A percentile compares a stretch with the other conserved stretches of the same genome.
Evolutionary conservation across 192 early-diverging fungal species (phyloP).

Genomic region (Linnemannia exigua): DNA sequence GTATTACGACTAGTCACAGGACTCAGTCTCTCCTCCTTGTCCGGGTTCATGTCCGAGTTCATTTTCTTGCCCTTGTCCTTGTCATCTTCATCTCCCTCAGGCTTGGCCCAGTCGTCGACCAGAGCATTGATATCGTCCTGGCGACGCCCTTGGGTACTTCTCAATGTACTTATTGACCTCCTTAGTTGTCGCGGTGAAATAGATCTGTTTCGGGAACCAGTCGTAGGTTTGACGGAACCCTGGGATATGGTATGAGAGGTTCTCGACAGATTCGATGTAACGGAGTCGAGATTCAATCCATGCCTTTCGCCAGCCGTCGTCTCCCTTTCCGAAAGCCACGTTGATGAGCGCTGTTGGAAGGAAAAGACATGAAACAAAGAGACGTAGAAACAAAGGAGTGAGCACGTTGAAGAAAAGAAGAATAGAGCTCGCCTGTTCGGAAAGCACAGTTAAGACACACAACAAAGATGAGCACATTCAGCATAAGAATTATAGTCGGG

Average conservation of each 20-base stretch:
- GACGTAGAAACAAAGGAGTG: background rate
- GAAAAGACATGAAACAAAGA: background rate
- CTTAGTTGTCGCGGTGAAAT: conserved; percentile 11
- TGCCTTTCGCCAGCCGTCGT: conserved; percentile 22
- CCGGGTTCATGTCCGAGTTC: no score
- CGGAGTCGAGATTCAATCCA: conserved; percentile 21
- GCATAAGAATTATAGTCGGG: conserved; percentile 6
- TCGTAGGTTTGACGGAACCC: conserved; percentile 16
- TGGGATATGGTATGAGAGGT: conserved; percentile 13
- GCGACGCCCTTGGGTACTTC: background rate
- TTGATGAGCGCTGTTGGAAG: conserved; percentile 16
- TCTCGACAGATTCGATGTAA: conserved; percentile 22
- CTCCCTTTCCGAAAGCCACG: conserved; percentile 19
- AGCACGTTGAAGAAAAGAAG: no score
- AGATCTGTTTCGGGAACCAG: conserved; percentile 25
- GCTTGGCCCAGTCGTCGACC: background rate
- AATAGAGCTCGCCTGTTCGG: no score
- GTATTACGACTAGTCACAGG: no score
- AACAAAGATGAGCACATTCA: conserved; percentile 15
- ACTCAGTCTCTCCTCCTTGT: no score
- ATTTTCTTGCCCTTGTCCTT: no score
- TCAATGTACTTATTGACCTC: conserved; percentile 10
- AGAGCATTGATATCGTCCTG: background rate
- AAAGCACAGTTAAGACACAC: background rate
- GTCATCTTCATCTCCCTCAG: no score